Evolutionary conservation across 768 basidiomycete species (phyloP), one percentile per base, ranked within the genome.

Genomic region (Amanita muscaria): DNA sequence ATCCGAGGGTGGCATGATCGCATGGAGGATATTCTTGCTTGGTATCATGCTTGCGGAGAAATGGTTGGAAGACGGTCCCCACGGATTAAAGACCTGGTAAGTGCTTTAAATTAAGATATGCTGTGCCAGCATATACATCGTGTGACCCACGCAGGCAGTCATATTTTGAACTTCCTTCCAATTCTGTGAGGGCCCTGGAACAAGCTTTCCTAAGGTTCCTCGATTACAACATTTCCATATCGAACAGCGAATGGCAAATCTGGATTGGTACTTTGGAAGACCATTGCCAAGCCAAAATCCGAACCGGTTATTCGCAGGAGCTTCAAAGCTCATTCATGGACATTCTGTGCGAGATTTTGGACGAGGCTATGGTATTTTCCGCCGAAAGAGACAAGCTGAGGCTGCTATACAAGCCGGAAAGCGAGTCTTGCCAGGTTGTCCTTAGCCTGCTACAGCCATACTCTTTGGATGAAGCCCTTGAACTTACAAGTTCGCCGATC

Each of bases 1-100:
- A 16, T 31, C 29, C 36, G 44, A 46, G 32, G 44, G 44, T 18
- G 35, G 44, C n/a, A 30, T 35, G 12, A 39, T 69, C 37, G 73
- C 73, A 37, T 66, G 64, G 30, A 65, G 77, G 48, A 60, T 65
- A 25, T 77, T 78, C 51, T 53, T 77, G 4, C 57, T 80, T 27
- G 67, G 70, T 42, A 68, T 71, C 29, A 75, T 76, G 63, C 56
- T 81, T 27, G 78, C 80, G 10, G 74, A 73, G 51, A 81, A 79
- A 60, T 80, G 77, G 77, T 49, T 80, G 40, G 73, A 79, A 44
- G 80, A 80, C 51, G 67, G 70, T 50, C 66, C 71, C 0, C 70
- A 71, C 54, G 66, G 67, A 5, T 68, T 75, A 50, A 71, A 69
- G 56, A 69, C 69, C 25, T 77, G 77, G 78, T 77, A 49, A 43